Conservation (phyloP, 139 green algal genomes). For the Pycnococcus provasolii region DNA sequence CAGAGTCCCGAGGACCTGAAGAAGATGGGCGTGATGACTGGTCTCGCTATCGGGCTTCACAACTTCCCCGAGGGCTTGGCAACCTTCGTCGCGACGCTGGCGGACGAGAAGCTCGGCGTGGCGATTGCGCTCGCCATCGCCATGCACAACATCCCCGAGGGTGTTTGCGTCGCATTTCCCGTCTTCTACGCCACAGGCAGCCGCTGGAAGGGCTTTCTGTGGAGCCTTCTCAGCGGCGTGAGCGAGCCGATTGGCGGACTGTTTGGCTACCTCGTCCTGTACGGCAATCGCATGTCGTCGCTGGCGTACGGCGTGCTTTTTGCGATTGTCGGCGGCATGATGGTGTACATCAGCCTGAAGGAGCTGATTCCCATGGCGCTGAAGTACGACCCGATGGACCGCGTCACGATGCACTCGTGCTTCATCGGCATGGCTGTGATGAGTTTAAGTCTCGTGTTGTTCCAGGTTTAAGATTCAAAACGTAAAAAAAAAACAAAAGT, state of each 20-base stretch:
- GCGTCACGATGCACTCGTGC: slow-evolving; percentile 33
- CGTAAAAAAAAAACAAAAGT: too few species aligned
- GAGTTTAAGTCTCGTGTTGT: slow-evolving; percentile 52
- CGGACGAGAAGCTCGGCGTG: slow-evolving; percentile 38
- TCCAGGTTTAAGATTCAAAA: slow-evolving; percentile 22
- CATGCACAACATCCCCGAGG: slow-evolving; percentile 69
- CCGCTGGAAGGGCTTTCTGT: slow-evolving; percentile 56
- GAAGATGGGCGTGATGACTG: slow-evolving; percentile 53
- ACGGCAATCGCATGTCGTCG: slow-evolving; percentile 15
- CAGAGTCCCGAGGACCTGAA: slow-evolving; percentile 5
- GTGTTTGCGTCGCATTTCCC: slow-evolving; percentile 75
- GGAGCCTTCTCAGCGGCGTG: slow-evolving; percentile 50
- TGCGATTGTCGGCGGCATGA: slow-evolving; percentile 62
- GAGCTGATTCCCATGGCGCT: slow-evolving; percentile 73
- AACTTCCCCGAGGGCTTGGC: slow-evolving; percentile 75
- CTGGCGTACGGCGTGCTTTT: slow-evolving; percentile 18
- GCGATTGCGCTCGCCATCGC: slow-evolving; percentile 61
- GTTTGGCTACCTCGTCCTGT: slow-evolving; percentile 36
- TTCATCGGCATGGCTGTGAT: slow-evolving; percentile 62
- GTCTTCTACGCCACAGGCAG: slow-evolving; percentile 77
- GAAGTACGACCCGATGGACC: slow-evolving; percentile 56
- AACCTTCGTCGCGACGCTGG: slow-evolving; percentile 47
- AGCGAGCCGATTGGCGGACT: slow-evolving; percentile 62
- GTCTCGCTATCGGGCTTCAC: slow-evolving; percentile 65
- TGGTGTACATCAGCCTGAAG: slow-evolving; percentile 60